phyloP scores from a whole-genome alignment of 1,284 basidiomycete genomes.

The Waitea zeae region DNA sequence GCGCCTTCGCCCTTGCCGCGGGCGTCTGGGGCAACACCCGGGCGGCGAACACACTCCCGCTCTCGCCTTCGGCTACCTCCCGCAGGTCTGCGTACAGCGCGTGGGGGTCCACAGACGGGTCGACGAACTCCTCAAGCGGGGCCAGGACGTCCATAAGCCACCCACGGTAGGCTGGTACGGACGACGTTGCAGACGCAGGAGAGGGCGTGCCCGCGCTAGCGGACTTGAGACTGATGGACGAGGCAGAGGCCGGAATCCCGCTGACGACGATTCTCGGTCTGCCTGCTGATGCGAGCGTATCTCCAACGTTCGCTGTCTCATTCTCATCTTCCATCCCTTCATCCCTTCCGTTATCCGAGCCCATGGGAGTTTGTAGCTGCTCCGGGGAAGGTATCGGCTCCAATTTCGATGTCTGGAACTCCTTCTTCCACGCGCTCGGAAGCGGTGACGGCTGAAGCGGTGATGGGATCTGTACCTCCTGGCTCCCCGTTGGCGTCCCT shows the following conservation, averaged over 20 bases:
- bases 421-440: constrained; percentile 4
- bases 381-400: not conserved
- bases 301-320: constrained; percentile 4
- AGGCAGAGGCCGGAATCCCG: constrained; percentile 5
- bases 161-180: constrained; percentile 28
- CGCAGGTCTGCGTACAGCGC: constrained; percentile 43
- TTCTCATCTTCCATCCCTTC: constrained; percentile 3
- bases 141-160: constrained; percentile 41
- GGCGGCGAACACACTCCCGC: constrained; percentile 54
- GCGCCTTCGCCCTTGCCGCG: not conserved
- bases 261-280: constrained; percentile 17
- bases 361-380: not conserved
- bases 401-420: constrained; percentile 9
- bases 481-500: no score
- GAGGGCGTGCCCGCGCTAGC: constrained; percentile 6
- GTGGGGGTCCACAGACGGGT: constrained; percentile 38
- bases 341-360: not conserved
- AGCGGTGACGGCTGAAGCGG: constrained; percentile 5
- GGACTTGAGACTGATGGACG: constrained; percentile 1
- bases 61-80: constrained; percentile 68
- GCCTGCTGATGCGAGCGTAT: constrained; percentile 7
- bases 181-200: constrained; percentile 18
- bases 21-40: constrained; percentile 17
- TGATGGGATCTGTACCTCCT: no score
- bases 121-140: constrained; percentile 46